phyloP scores from a whole-genome alignment of 2,329 filamentous ascomycete genomes.

The Fusarium poae region DNA sequence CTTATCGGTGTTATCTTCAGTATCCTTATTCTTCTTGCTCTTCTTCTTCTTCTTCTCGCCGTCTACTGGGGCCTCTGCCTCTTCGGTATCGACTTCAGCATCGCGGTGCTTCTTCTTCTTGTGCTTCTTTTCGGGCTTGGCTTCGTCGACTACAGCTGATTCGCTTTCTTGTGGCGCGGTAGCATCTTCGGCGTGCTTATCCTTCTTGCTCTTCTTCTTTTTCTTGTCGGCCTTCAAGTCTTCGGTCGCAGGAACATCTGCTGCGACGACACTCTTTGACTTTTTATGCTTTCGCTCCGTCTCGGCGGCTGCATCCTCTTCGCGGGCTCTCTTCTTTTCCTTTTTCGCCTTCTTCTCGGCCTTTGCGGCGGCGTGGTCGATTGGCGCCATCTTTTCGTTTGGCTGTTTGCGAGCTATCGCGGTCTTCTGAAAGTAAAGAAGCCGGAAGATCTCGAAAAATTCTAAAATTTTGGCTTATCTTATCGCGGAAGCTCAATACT shows the following conservation, averaged over 20 bases:
- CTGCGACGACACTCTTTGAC: constrained; percentile 60
- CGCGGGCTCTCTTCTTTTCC: constrained; percentile 61
- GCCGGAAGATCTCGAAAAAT: constrained; percentile 38
- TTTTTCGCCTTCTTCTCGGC: constrained; percentile 58
- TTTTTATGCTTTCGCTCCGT: constrained; percentile 64
- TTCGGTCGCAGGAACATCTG: constrained; percentile 44
- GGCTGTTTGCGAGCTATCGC: constrained; percentile 35
- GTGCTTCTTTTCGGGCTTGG: constrained; percentile 48
- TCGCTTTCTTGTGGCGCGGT: constrained; percentile 22
- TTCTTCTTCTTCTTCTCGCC: constrained; percentile 52
- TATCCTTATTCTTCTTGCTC: constrained; percentile 44
- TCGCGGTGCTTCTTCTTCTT: constrained; percentile 52
- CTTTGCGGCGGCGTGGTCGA: constrained; percentile 50
- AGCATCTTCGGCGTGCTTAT: constrained; percentile 42
- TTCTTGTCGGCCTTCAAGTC: constrained; percentile 50
- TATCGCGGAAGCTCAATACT: constrained; percentile 32
- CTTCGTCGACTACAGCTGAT: constrained; percentile 24
- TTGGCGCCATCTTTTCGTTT: constrained; percentile 52
- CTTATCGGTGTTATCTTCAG: constrained; percentile 43
- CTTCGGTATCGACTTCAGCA: constrained; percentile 26
- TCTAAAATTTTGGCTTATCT: constrained; percentile 41
- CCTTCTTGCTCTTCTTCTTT: constrained; percentile 52
- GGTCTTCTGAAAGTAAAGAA: constrained; percentile 28
- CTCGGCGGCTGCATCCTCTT: constrained; percentile 57
- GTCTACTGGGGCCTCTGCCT: constrained; percentile 25